These are phyloP conservation scores for Podosphaera fusca DNA, from an alignment of 2,329 filamentous ascomycete genomes.

Conservation along the genomic window DNA sequence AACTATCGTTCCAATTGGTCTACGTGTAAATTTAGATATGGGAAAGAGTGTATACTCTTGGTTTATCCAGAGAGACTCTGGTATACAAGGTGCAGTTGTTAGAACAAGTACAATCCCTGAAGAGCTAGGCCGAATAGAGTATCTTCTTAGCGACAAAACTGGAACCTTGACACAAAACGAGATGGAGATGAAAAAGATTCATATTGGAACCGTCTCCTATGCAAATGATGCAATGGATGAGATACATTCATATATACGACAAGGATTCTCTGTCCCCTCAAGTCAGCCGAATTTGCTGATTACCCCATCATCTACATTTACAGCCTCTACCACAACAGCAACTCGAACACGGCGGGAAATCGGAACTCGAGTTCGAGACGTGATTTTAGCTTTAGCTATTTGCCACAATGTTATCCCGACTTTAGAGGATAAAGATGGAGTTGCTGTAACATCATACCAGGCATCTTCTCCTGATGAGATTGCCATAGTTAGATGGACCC, in stretches of 20 bases:
- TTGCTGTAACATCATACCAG: constrained; percentile 66
- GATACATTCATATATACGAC: constrained; percentile 63
- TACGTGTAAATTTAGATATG: constrained; percentile 91
- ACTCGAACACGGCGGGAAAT: constrained; percentile 84
- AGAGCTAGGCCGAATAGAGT: constrained; percentile 86
- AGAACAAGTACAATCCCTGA: constrained; percentile 94
- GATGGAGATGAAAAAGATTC: constrained; percentile 98
- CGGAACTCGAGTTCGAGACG: constrained; percentile 73
- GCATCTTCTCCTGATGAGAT: constrained; percentile 96
- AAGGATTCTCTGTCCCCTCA: constrained; percentile 44
- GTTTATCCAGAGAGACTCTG: constrained; percentile 80
- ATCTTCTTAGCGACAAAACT: constrained; percentile 89
- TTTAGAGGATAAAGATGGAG: constrained; percentile 58
- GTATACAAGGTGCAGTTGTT: constrained; percentile 79
- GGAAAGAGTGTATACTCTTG: constrained; percentile 90
- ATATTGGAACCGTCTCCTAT: constrained; percentile 93
- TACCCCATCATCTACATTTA: constrained; percentile 51
- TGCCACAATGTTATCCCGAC: constrained; percentile 97
- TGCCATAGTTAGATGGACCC: constrained; percentile 89
- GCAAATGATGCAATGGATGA: constrained; percentile 98
- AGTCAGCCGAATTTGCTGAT: constrained; percentile 31
- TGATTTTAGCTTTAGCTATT: constrained; percentile 73
- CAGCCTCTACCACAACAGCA: constrained; percentile 34
- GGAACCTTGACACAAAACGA: constrained; percentile 96
- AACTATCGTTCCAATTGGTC: constrained; percentile 93